phyloP scores from a whole-genome alignment of 805 yeast species.

The Wickerhamiella dianesei region DNA sequence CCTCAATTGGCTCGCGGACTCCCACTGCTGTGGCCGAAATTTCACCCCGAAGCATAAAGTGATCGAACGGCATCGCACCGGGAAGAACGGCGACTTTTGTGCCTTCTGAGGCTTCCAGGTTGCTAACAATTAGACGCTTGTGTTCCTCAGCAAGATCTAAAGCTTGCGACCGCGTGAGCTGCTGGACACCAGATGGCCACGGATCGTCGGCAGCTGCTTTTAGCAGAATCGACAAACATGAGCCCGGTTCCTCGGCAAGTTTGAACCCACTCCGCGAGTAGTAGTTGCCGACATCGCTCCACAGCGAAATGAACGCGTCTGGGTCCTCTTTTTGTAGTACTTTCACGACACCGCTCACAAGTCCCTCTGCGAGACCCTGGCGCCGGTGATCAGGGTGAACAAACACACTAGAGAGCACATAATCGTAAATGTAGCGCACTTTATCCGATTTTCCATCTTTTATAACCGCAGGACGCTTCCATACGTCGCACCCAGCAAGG shows the following conservation, averaged over 20 bases:
- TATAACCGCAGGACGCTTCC: background rate
- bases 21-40: constrained; percentile 10
- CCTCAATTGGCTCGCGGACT: constrained; percentile 1
- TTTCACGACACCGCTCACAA: background rate
- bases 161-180: background rate
- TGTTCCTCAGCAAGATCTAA: background rate
- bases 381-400: background rate
- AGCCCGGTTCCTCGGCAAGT: background rate
- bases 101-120: background rate
- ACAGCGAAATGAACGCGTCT: background rate
- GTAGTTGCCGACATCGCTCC: constrained; percentile 2
- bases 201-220: background rate
- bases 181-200: constrained; percentile 1
- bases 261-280: constrained; percentile 1
- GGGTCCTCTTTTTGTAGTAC: background rate
- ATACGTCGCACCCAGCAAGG: background rate
- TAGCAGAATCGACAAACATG: background rate
- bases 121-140: background rate
- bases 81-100: constrained; percentile 7
- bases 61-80: constrained; percentile 10
- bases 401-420: background rate
- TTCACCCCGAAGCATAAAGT: constrained; percentile 8
- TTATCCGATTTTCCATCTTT: background rate
- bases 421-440: background rate
- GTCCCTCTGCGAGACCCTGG: background rate